A percentile compares a stretch with the other conserved stretches of the same genome.
Evolutionary conservation across 148 eudicot species (phyloP).

Genomic region (Chenopodium quinoa): DNA sequence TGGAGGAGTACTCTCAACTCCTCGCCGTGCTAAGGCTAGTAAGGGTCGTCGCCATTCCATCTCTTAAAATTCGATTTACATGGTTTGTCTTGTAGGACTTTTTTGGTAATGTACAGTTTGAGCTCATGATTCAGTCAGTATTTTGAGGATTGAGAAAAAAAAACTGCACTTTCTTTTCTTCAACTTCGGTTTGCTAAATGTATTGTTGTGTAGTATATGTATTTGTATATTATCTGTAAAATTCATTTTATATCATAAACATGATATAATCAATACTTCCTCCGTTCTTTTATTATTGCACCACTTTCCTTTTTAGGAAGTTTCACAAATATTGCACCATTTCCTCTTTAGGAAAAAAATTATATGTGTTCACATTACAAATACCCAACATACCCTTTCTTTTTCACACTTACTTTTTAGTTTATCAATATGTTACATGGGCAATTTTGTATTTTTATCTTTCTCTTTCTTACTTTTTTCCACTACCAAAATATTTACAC

Average conservation of each 20-base stretch:
- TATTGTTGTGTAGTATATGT: neutral
- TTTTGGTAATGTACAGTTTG: slow-evolving; percentile 30
- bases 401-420: no score
- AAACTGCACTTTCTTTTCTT: neutral
- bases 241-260: neutral
- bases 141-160: slow-evolving; percentile 6
- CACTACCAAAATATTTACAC: no score
- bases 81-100: slow-evolving; percentile 4
- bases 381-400: no score
- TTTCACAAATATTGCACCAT: no score
- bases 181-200: slow-evolving; percentile 2
- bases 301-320: no score
- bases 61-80: slow-evolving; percentile 31
- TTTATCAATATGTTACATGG: no score
- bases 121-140: slow-evolving; percentile 17
- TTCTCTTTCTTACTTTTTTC: no score
- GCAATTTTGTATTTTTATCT: no score
- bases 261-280: neutral
- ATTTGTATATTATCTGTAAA: slow-evolving; percentile 18
- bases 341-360: no score
- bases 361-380: no score
- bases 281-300: no score
- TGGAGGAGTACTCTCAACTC: slow-evolving; percentile 27
- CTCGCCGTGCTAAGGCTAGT: slow-evolving; percentile 43
- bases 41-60: slow-evolving; percentile 62